Evolutionary conservation across 768 basidiomycete genomes (phyloP), one percentile per base, ranked within the genome.

Genomic region (Xerocomus brunneocitrinus): DNA sequence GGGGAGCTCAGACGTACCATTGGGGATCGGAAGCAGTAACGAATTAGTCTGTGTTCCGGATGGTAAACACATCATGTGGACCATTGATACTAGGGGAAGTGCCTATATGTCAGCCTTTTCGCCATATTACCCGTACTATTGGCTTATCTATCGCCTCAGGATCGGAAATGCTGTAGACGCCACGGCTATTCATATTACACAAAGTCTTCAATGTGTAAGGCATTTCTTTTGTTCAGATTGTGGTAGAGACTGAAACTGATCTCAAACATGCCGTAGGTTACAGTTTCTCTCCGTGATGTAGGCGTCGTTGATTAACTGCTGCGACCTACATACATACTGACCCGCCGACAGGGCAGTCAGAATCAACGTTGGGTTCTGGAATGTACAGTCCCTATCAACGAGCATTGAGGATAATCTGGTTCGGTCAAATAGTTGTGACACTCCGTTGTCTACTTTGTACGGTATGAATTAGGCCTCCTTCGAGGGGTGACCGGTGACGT

Each of bases 341-440:
- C 1, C 25, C 5, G 35, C 4, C 32, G 31, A 30, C 28, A 42
- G 52, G 50, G 45, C 34, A 49, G 38, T 13, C 32, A 16, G 35
- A 30, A 31, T 8, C 56, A 57, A 22, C 52, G 48, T 13, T 57
- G 56, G 56, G 32, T 49, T 7, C 38, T 56, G 43, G 55, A 56
- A 27, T 27, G 27, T 27, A 27, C 27, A 27, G 5, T 27, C 3
- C 27, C 27, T 6, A 27, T 27, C 3, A 27, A 27, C 27, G 5
- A 27, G 27, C 27, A 27, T 27, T 27, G 27, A 27, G 27, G 5
- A 27, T 27, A 6, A 3, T 27, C 27, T 27, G 19, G 19, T 19
- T 19, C 5, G 27, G 27, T 6, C 27, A 27, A 27, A 27, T 27
- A 27, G 27, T 27, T 27, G 5, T 27, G 27, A 27, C 27, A 27